Evolutionary conservation across 176 grass and related monocot genomes (phyloP), one percentile per base, ranked within the genome.

Genomic region (Avena atlantica): DNA sequence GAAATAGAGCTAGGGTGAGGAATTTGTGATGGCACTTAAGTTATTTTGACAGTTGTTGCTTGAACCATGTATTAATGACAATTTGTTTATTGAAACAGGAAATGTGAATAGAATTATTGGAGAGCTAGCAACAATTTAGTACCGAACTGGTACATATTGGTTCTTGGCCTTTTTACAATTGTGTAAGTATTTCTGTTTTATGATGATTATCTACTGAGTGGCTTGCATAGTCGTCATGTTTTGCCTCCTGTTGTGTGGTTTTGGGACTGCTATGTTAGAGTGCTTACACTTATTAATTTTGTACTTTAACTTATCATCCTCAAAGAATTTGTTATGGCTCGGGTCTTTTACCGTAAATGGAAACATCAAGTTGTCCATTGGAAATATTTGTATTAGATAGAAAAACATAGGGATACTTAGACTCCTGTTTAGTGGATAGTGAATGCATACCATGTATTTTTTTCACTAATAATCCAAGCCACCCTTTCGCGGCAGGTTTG

Each of bases 371-470:
- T 74, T 98, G 47, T 94, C 92, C 45, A 92, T 98, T n/a, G 89
- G 91, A 73, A 96, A 96, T 85, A 87, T 96, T 84, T 94, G 94
- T 83, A 96, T 98, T 87, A 96, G 96, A 96, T 98, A 94, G 7
- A 93, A 96, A 78, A 92, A 98, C 42, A 62, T 48, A 40, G 92
- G 96, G 89, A 98, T 98, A 96, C 48, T 87, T 83, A 55, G 82
- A 73, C 71, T 67, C 81, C 49, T 83, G 14, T 52, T 84, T 51
- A 80, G 45, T 91, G 51, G 14, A 8, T 65, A 20, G 79, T 77
- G 58, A 59, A 76, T 36, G 81, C 82, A 42, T 62, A 83, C 64
- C 37, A 49, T 80, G 66, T 81, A 36, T 86, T 93, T 78, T 78
- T 85, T 91, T 84, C 83, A 88, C 71, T 91, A 98, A 94, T 94